Conservation (phyloP, 2,329 filamentous ascomycete genomes). For the Diaporthe capsici region DNA sequence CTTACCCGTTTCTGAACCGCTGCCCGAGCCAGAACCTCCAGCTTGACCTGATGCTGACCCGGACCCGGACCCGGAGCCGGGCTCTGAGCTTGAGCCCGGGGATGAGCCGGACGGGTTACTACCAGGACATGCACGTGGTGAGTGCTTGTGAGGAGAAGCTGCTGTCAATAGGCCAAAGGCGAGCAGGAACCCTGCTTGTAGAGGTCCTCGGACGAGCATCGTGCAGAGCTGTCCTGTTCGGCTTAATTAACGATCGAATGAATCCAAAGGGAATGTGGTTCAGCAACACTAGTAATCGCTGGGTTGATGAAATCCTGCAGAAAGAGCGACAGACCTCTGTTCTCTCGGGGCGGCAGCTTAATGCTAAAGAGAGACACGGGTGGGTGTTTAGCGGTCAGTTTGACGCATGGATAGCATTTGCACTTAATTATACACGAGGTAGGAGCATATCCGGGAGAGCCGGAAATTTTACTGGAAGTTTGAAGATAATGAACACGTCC, state of each 20-base stretch:
- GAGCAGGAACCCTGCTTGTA: slow-evolving; percentile 1
- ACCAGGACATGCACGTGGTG: background rate
- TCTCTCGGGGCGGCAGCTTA: background rate
- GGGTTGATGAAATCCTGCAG: background rate
- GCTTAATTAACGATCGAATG: background rate
- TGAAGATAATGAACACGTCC: background rate
- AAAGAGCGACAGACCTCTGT: background rate
- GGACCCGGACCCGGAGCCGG: background rate
- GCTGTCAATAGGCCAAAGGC: background rate
- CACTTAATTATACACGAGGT: background rate
- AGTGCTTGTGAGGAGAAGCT: slow-evolving; percentile 8
- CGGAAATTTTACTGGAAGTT: slow-evolving; percentile 25
- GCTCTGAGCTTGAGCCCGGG: background rate
- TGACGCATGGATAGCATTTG: background rate
- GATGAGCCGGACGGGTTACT: background rate
- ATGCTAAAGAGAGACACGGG: background rate
- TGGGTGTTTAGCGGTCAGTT: no score
- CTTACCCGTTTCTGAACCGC: background rate
- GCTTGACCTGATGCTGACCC: background rate
- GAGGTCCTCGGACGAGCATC: background rate
- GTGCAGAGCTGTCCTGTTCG: no score
- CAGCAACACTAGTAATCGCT: background rate
- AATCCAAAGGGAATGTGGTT: background rate
- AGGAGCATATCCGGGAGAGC: background rate
- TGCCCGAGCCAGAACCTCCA: background rate